These are phyloP conservation scores for Sedum album DNA, from an alignment of 164 flowering plant species.

Conservation along the genomic window DNA sequence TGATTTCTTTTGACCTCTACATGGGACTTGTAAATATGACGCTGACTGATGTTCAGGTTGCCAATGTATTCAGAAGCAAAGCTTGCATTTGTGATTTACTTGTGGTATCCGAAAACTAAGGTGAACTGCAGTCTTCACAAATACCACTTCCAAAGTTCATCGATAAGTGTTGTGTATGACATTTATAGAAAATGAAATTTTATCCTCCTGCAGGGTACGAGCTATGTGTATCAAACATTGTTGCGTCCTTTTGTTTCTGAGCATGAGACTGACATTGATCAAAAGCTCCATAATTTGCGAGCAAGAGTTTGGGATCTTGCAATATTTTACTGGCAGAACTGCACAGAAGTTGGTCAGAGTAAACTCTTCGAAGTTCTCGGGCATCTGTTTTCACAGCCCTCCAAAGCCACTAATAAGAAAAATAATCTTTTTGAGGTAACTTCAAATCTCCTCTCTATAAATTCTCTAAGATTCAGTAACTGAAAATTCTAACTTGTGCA, in stretches of 20 bases:
- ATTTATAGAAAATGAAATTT: background rate
- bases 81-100: conserved; percentile 57
- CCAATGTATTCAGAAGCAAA: conserved; percentile 78
- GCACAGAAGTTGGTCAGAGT: conserved; percentile 38
- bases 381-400: conserved; percentile 33
- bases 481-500: background rate
- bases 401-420: conserved; percentile 7
- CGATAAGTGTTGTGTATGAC: background rate
- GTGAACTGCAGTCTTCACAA: conserved; percentile 23
- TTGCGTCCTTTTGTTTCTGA: conserved; percentile 44
- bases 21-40: background rate
- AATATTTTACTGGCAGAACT: conserved; percentile 43
- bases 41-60: background rate
- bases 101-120: conserved; percentile 78
- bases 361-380: conserved; percentile 39
- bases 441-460: background rate
- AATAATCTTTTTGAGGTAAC: conserved; percentile 11
- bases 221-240: conserved; percentile 43
- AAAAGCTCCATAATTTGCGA: conserved; percentile 36
- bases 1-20: too few species aligned
- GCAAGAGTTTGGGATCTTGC: conserved; percentile 53
- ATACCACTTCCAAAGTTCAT: background rate
- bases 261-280: conserved; percentile 59
- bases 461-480: background rate
- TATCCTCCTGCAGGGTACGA: conserved; percentile 12